Evolutionary conservation across 2,329 filamentous ascomycete species (phyloP), one percentile per base, ranked within the genome.

Genomic region (Phialophora tarda): DNA sequence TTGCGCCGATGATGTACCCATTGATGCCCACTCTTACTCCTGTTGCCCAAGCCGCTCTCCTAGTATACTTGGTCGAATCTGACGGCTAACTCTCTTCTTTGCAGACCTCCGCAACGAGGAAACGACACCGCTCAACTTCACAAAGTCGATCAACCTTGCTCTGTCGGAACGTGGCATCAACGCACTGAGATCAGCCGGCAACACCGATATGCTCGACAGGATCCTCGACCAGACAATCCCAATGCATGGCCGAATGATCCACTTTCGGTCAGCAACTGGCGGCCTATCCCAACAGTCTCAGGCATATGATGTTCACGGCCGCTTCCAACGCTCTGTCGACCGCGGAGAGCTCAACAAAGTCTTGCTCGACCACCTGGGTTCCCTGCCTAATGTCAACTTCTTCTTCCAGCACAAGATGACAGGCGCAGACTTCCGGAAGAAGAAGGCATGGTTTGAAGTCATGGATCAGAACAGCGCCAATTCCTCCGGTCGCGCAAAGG

Each of bases 171-270:
- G 95, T 65, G 95, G 95, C 34, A 93, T 98, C 77, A 91, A 95
- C 77, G 91, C 94, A 24, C 89, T 99, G 79, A 86, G 86, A 60
- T 83, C 91, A 72, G 87, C 91, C 1, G 86, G 87, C 28, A 85
- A 88, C 34, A 80, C 86, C 2, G 84, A 83, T 2, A 84, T 98
- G 41, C 82, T 97, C 34, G 84, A 93, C 12, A 84, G 88, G 72
- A 87, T 98, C 34, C 84, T 97, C 73, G 82, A 82, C 0, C 87
- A 89, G 59, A 94, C 93, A 0, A 92, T 98, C 66, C 93, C 94
- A 11, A 97, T 99, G 93, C 84, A 90, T 77, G 95, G 93, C 12
- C 91, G 95, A 28, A 99, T 99, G 95, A 96, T 99, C 69, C 95
- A 99, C 75, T 88, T 92, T 38, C 83, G 82, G 73, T 82, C 83